phyloP scores from a whole-genome alignment of 2,329 filamentous ascomycete genomes.

The Neonectria sp. region DNA sequence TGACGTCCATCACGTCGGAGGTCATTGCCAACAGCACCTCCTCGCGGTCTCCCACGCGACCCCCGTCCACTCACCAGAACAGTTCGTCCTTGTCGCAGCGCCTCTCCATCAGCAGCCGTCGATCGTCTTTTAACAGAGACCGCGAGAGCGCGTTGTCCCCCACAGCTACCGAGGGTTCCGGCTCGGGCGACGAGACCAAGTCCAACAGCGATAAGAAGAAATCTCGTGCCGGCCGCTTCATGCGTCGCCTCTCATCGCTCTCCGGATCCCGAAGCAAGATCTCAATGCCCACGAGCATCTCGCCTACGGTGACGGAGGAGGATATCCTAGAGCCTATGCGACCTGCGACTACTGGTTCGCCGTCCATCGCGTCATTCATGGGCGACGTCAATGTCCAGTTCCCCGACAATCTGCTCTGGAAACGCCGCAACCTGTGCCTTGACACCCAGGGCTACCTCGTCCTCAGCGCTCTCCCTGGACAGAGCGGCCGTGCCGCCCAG shows the following conservation, averaged over 20 bases:
- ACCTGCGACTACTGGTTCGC: slow-evolving; percentile 50
- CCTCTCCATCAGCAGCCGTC: slow-evolving; percentile 75
- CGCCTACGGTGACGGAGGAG: slow-evolving; percentile 68
- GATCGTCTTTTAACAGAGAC: slow-evolving; percentile 67
- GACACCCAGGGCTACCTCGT: slow-evolving; percentile 89
- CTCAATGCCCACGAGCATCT: slow-evolving; percentile 59
- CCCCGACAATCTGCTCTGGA: slow-evolving; percentile 96
- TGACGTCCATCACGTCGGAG: slow-evolving; percentile 65
- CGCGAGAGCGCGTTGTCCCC: slow-evolving; percentile 56
- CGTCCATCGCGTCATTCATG: slow-evolving; percentile 75
- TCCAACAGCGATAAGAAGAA: slow-evolving; percentile 62
- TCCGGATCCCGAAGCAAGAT: slow-evolving; percentile 64
- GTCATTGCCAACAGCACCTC: slow-evolving; percentile 38
- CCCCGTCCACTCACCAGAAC: slow-evolving; percentile 62
- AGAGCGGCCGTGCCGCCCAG: slow-evolving; percentile 63
- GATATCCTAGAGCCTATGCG: slow-evolving; percentile 49
- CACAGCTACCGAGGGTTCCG: slow-evolving; percentile 60
- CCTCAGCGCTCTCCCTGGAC: slow-evolving; percentile 74
- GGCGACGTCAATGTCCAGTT: slow-evolving; percentile 98
- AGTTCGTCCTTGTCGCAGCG: slow-evolving; percentile 66
- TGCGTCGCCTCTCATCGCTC: slow-evolving; percentile 71
- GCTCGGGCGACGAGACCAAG: slow-evolving; percentile 64
- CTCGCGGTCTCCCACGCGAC: slow-evolving; percentile 63
- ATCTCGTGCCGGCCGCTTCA: slow-evolving; percentile 70
- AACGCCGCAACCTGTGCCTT: slow-evolving; percentile 89